phyloP scores from a whole-genome alignment of 768 basidiomycete species.

The Thelephora aurantiotincta region DNA sequence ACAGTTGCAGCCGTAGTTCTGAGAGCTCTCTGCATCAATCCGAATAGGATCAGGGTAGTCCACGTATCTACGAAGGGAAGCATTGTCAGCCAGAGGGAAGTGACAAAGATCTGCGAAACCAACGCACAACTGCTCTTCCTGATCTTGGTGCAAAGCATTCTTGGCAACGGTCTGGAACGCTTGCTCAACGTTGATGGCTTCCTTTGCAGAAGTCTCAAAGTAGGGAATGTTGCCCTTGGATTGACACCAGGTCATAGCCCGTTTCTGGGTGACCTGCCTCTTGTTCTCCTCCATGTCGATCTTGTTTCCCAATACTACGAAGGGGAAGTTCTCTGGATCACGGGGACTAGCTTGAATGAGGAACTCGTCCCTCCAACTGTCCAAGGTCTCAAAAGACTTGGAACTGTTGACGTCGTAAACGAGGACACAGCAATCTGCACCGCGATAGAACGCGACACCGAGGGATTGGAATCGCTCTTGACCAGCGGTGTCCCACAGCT shows the following conservation, averaged over 20 bases:
- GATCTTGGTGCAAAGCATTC: conserved; percentile 96
- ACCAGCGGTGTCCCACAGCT: conserved; percentile 99
- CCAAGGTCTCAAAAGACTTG: conserved; percentile 96
- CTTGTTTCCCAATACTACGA: conserved; percentile 99
- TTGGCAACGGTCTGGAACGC: conserved; percentile 99
- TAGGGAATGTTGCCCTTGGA: conserved; percentile 99
- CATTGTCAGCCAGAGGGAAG: conserved; percentile 9
- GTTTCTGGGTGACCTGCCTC: conserved; percentile 97
- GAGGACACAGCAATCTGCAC: conserved; percentile 97
- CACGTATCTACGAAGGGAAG: conserved; percentile 51
- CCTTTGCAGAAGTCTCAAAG: conserved; percentile 99
- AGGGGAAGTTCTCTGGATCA: conserved; percentile 99
- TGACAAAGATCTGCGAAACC: conserved; percentile 7
- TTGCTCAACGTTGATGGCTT: conserved; percentile 99
- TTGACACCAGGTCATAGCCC: conserved; percentile 99
- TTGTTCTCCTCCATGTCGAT: conserved; percentile 99
- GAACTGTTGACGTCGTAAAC: conserved; percentile 98
- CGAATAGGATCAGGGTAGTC: conserved; percentile 99
- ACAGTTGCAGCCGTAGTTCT: conserved; percentile 89
- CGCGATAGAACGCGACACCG: conserved; percentile 97
- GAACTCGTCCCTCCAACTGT: conserved; percentile 99
- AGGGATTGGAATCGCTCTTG: conserved; percentile 99
- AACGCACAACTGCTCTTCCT: conserved; percentile 84
- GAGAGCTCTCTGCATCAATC: conserved; percentile 84
- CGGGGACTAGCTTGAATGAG: conserved; percentile 97